Evolutionary conservation across 2,329 filamentous ascomycete species (phyloP), one percentile per base, ranked within the genome.

Genomic region (Monosporascus sp.): DNA sequence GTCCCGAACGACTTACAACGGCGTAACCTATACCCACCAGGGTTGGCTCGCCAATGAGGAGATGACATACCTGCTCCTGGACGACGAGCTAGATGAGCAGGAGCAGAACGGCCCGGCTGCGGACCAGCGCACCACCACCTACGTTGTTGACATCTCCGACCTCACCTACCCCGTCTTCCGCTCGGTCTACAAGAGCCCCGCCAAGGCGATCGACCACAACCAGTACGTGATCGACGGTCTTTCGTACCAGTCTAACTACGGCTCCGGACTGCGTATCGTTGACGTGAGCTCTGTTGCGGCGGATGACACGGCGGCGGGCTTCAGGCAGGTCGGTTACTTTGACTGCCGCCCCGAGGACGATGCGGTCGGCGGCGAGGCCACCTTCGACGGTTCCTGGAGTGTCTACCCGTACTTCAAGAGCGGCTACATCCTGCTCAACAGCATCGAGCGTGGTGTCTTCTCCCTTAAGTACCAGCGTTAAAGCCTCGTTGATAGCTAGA

Each of bases 11-110:
- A 74, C 74, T 4, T 82, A 81, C 65, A 71, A 75, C n/a, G 79
- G 79, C 51, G 77, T 77, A 11, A 63, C 73, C 22, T 81, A 82
- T 69, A 79, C 77, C 3, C 79, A 82, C 64, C 79, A 82, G 61
- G 79, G 79, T 38, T 75, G 72, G 66, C 70, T 78, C 48, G 72
- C 77, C 58, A 61, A 62, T 20, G 61, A 70, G 55, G 70, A 54
- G 51, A 62, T 66, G 54, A 53, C 63, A 54, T 67, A 59, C 61
- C 69, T 78, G n/a, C 66, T 78, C 17, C 64, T 77, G 17, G 74
- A 78, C 60, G 74, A 78, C 58, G 75, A 78, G 57, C 69, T 73
- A 49, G 75, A 79, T 59, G 76, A 79, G 66, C 62, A 67, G 41
- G 68, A 74, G 47, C 52, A 56, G 17, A 65, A 67, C 9, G 72